Percentiles rank a stretch among this genome's conserved stretches.
These are phyloP conservation scores for Saccharomyces kudriavzevii DNA, from an alignment of 805 yeast species.

Conservation along the genomic window DNA sequence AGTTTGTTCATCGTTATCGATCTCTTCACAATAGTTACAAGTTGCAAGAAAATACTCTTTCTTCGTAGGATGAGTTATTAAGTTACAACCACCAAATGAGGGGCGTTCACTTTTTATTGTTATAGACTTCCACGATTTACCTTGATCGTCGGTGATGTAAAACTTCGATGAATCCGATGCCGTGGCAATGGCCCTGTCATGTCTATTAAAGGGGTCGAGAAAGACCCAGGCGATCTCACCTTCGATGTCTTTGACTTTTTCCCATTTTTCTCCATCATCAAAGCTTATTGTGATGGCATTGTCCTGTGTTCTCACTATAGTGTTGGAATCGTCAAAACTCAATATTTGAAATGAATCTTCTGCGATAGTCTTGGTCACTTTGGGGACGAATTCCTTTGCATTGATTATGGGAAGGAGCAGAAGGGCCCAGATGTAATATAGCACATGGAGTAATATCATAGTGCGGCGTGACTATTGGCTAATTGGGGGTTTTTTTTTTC, in stretches of 20 bases:
- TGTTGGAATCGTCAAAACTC: constrained; percentile 46
- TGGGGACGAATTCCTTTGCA: constrained; percentile 15
- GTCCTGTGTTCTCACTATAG: constrained; percentile 31
- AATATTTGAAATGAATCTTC: constrained; percentile 3
- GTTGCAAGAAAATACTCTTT: constrained; percentile 8
- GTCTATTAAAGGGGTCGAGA: constrained; percentile 11
- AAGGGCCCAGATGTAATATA: neutral
- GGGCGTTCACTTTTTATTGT: constrained; percentile 1
- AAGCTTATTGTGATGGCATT: constrained; percentile 31
- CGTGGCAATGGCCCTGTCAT: constrained; percentile 18
- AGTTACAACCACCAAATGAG: constrained; percentile 1
- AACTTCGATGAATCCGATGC: neutral
- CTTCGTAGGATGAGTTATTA: constrained; percentile 15
- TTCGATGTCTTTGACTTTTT: constrained; percentile 5
- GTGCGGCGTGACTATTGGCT: neutral
- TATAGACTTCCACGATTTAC: constrained; percentile 21
- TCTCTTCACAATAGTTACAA: constrained; percentile 7
- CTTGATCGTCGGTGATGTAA: constrained; percentile 24
- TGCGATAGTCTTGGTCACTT: constrained; percentile 7
- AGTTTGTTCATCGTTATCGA: neutral
- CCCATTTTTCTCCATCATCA: constrained; percentile 48
- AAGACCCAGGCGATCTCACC: constrained; percentile 1
- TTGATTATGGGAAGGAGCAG: neutral
- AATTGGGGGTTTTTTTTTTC: neutral
- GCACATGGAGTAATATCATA: neutral